These are phyloP conservation scores for Artemisia argyi DNA, from an alignment of 129 eudicot genomes.

Conservation along the genomic window DNA sequence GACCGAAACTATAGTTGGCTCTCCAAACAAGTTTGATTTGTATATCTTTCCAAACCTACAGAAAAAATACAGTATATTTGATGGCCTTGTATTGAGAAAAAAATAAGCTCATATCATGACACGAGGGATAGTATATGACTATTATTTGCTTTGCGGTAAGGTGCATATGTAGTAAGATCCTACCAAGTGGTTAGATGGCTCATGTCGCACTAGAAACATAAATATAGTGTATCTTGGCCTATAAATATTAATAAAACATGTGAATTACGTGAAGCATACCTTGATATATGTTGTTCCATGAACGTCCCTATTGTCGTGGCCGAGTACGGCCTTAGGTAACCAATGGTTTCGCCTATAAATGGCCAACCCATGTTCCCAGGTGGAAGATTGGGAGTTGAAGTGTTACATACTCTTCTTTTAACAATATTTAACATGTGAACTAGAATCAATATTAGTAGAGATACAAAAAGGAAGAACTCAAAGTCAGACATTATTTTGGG, in stretches of 20 bases:
- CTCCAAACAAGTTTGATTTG: constrained; percentile 91
- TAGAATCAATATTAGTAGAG: constrained; percentile 37
- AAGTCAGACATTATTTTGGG: constrained; percentile 48
- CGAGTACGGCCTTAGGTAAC: constrained; percentile 78
- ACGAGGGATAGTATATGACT: neutral
- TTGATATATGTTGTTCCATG: constrained; percentile 90
- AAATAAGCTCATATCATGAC: no score
- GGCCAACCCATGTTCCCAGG: constrained; percentile 97
- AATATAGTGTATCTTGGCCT: neutral
- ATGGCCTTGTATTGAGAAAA: neutral
- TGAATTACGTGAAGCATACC: constrained; percentile 36
- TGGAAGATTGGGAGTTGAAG: constrained; percentile 53
- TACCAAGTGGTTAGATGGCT: no score
- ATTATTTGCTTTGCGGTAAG: no score
- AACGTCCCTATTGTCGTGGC: constrained; percentile 82
- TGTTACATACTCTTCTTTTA: constrained; percentile 32
- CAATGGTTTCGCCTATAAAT: constrained; percentile 89
- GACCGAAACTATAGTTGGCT: constrained; percentile 84
- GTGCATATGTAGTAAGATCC: no score
- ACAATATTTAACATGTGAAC: constrained; percentile 36
- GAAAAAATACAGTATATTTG: neutral
- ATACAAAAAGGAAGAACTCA: constrained; percentile 55
- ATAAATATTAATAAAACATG: neutral
- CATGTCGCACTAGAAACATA: no score
- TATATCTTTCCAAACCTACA: constrained; percentile 88